A percentile compares a stretch with the other conserved stretches of the same genome.
Evolutionary conservation across 1,284 basidiomycete species (phyloP).

Genomic region (Ustilago bromivora): DNA sequence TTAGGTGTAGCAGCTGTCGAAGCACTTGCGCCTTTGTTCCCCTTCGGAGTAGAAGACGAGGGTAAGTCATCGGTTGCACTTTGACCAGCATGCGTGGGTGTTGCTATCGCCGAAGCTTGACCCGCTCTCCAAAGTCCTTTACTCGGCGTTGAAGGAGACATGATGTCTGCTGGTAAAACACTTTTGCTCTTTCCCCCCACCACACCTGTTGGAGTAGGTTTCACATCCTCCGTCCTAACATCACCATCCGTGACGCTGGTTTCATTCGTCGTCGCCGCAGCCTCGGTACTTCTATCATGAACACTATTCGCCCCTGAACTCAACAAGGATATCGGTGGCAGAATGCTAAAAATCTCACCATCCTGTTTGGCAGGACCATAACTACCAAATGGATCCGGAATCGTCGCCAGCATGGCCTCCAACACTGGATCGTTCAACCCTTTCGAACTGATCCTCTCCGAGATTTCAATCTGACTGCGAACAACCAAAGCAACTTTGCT

Average conservation of each 20-base stretch:
- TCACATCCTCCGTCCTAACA: conserved; percentile 7
- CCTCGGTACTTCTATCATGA: conserved; percentile 40
- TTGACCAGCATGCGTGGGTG: conserved; percentile 25
- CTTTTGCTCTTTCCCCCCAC: conserved; percentile 7
- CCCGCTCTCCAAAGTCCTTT: conserved; percentile 43
- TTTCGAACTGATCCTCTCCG: conserved; percentile 85
- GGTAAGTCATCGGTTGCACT: conserved; percentile 18
- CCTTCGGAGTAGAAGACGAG: conserved; percentile 38
- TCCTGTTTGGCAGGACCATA: conserved; percentile 88
- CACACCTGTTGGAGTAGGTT: not conserved
- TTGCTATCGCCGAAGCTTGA: conserved; percentile 9
- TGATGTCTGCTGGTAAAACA: conserved; percentile 45
- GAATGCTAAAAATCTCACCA: conserved; percentile 90
- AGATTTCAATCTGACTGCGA: conserved; percentile 63
- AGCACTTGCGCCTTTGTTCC: not conserved
- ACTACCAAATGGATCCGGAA: conserved; percentile 91
- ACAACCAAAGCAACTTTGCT: conserved; percentile 68
- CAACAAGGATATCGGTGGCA: conserved; percentile 58
- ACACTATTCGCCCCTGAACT: conserved; percentile 47
- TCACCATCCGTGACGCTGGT: conserved; percentile 36
- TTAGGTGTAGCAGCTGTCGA: conserved; percentile 25
- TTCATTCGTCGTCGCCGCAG: conserved; percentile 27
- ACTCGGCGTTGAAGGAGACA: conserved; percentile 53
- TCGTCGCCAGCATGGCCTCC: conserved; percentile 86
- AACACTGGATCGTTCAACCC: conserved; percentile 85